A percentile compares a stretch with the other conserved stretches of the same genome.
These are phyloP conservation scores for Paraconiothyrium brasiliense DNA, from an alignment of 2,329 filamentous ascomycete species.

Conservation along the genomic window DNA sequence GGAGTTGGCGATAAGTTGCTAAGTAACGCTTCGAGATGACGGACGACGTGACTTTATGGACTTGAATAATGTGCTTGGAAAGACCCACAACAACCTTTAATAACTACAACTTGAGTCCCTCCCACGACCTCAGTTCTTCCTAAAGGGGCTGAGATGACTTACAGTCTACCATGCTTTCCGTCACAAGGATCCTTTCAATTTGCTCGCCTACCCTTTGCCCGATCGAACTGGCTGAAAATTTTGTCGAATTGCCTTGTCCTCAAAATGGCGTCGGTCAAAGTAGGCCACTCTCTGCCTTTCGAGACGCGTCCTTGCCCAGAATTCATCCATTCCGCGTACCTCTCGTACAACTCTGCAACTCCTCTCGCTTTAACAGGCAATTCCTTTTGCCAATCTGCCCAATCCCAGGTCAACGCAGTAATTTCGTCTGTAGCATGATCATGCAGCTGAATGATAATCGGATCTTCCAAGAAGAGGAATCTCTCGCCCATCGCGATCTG, in stretches of 20 bases:
- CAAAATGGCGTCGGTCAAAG: slow-evolving; percentile 55
- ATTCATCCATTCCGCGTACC: slow-evolving; percentile 37
- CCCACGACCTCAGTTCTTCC: too few relatives aligned
- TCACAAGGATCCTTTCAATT: background rate
- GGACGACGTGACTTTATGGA: too few relatives aligned
- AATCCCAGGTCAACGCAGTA: slow-evolving; percentile 50
- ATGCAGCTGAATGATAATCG: slow-evolving; percentile 37
- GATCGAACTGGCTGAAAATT: slow-evolving; percentile 27
- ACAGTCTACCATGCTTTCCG: background rate
- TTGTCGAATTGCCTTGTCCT: slow-evolving; percentile 56
- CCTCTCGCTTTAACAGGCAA: slow-evolving; percentile 31
- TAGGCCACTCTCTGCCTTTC: slow-evolving; percentile 39
- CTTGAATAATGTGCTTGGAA: too few relatives aligned
- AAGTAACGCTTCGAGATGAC: too few relatives aligned
- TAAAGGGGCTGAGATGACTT: background rate
- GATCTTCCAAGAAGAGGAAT: slow-evolving; percentile 20
- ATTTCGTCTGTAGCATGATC: slow-evolving; percentile 38
- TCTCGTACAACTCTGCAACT: slow-evolving; percentile 42
- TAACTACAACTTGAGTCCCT: too few relatives aligned
- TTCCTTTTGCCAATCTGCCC: slow-evolving; percentile 50
- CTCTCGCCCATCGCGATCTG: slow-evolving; percentile 15
- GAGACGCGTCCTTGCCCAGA: slow-evolving; percentile 20
- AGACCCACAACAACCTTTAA: too few relatives aligned
- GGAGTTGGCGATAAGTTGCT: background rate
- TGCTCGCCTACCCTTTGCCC: slow-evolving; percentile 10